These are phyloP conservation scores for Arachnomyces sp. DNA, from an alignment of 2,329 filamentous ascomycete genomes.

Conservation along the genomic window DNA sequence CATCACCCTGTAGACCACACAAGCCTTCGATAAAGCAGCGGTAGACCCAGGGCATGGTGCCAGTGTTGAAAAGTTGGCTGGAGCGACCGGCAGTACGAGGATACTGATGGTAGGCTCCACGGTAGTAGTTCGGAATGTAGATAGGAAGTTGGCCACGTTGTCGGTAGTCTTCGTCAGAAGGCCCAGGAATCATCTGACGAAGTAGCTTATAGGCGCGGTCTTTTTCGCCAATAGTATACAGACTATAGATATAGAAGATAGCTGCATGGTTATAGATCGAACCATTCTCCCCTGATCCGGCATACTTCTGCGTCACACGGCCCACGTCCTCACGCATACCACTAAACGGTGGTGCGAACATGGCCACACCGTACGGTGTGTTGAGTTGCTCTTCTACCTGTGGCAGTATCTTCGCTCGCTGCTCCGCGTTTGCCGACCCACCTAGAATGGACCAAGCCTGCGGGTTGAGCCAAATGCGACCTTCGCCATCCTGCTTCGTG, in stretches of 20 bases:
- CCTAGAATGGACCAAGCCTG: slow-evolving; percentile 51
- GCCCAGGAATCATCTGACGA: slow-evolving; percentile 49
- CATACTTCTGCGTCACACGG: slow-evolving; percentile 52
- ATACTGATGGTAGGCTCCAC: slow-evolving; percentile 42
- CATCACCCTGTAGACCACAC: slow-evolving; percentile 47
- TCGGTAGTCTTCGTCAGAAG: slow-evolving; percentile 43
- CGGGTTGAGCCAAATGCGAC: slow-evolving; percentile 53
- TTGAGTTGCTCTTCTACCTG: slow-evolving; percentile 46
- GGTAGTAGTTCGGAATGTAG: slow-evolving; percentile 55
- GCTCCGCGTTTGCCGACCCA: slow-evolving; percentile 40
- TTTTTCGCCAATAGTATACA: slow-evolving; percentile 45
- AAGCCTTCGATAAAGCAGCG: slow-evolving; percentile 49
- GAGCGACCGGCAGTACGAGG: slow-evolving; percentile 49
- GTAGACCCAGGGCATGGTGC: slow-evolving; percentile 52
- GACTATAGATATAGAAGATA: slow-evolving; percentile 48
- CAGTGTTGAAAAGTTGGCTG: slow-evolving; percentile 53
- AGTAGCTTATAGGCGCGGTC: slow-evolving; percentile 47
- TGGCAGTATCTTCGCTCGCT: slow-evolving; percentile 40
- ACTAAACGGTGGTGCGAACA: slow-evolving; percentile 50
- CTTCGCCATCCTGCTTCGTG: slow-evolving; percentile 44
- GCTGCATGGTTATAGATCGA: slow-evolving; percentile 53
- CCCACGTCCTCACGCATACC: slow-evolving; percentile 53
- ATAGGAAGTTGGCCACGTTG: slow-evolving; percentile 50
- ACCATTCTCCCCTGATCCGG: slow-evolving; percentile 52
- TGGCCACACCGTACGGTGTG: slow-evolving; percentile 48